A percentile compares a stretch with the other conserved stretches of the same genome.
Evolutionary conservation across 2,329 filamentous ascomycete genomes (phyloP).

Genomic region (Aspergillus sp.): DNA sequence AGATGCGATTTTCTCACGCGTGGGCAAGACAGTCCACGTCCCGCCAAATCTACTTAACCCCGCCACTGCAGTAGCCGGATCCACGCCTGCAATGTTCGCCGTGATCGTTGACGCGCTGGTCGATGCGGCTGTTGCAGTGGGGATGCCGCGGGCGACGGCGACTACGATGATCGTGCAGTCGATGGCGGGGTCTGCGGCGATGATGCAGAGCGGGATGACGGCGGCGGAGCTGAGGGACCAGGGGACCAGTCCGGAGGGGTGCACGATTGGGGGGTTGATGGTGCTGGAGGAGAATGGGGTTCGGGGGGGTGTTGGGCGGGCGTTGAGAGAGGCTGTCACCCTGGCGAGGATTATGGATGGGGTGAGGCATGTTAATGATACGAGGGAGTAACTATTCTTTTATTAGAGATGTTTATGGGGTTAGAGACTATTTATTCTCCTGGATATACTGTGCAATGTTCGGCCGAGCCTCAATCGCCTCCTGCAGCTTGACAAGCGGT

Average conservation of each 20-base stretch:
- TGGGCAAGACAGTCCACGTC: conserved; percentile 50
- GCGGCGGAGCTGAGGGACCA: conserved; percentile 61
- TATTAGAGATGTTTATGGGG: neutral
- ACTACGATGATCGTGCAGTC: conserved; percentile 63
- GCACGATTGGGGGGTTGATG: conserved; percentile 62
- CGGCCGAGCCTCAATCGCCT: neutral
- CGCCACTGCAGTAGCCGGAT: conserved; percentile 59
- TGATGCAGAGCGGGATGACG: conserved; percentile 60
- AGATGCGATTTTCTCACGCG: conserved; percentile 53
- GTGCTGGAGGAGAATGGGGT: conserved; percentile 60
- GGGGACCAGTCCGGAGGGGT: conserved; percentile 62
- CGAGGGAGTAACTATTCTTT: neutral
- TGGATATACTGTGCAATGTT: neutral
- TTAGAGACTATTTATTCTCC: neutral
- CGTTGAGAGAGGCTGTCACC: conserved; percentile 60
- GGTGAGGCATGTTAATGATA: conserved; percentile 9
- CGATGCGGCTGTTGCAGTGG: conserved; percentile 64
- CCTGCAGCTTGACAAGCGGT: neutral
- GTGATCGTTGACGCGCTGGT: conserved; percentile 60
- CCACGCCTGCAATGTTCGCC: conserved; percentile 61
- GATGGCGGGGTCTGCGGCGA: conserved; percentile 58
- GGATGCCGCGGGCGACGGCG: conserved; percentile 58
- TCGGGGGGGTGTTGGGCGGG: conserved; percentile 54
- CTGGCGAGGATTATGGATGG: conserved; percentile 42
- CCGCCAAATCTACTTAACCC: conserved; percentile 57